Conservation (phyloP, 2,329 filamentous ascomycete genomes). For the Colletotrichum sp. region DNA sequence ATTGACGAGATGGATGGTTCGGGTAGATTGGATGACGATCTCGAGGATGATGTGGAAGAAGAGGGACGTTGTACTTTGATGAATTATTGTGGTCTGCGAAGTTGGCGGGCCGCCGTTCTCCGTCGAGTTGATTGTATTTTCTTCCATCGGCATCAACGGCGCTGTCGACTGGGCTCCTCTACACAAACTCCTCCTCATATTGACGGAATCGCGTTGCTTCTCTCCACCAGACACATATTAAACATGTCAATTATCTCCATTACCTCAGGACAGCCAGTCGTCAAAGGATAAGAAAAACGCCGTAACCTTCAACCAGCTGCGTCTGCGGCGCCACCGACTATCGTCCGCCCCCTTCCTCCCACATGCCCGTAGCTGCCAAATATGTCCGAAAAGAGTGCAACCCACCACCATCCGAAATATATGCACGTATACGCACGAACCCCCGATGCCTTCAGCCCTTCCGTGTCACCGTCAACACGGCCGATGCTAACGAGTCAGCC, state of each 20-base stretch:
- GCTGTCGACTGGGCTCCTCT: not conserved
- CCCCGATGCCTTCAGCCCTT: not conserved
- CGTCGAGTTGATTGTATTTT: not conserved
- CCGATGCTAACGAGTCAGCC: not conserved
- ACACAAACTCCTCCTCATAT: not conserved
- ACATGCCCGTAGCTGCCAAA: not conserved
- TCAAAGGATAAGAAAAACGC: not conserved
- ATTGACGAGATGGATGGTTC: not conserved
- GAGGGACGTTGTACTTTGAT: not conserved
- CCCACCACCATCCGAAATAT: not conserved
- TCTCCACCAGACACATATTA: not conserved
- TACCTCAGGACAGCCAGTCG: not conserved
- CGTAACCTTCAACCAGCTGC: not conserved
- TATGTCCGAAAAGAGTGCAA: not conserved
- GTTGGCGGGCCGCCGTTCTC: not conserved
- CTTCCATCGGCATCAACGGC: not conserved
- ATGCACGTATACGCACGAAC: not conserved
- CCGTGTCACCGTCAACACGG: not conserved
- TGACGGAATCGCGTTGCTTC: not conserved
- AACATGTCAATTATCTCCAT: not conserved
- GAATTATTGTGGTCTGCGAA: not conserved
- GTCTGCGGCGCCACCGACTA: not conserved
- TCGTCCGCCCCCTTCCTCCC: not conserved
- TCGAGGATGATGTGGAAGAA: not conserved
- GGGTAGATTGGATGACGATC: not conserved